Conservation (phyloP, 1,139 yeast genomes). For the Trichomonascaceae sp. region DNA sequence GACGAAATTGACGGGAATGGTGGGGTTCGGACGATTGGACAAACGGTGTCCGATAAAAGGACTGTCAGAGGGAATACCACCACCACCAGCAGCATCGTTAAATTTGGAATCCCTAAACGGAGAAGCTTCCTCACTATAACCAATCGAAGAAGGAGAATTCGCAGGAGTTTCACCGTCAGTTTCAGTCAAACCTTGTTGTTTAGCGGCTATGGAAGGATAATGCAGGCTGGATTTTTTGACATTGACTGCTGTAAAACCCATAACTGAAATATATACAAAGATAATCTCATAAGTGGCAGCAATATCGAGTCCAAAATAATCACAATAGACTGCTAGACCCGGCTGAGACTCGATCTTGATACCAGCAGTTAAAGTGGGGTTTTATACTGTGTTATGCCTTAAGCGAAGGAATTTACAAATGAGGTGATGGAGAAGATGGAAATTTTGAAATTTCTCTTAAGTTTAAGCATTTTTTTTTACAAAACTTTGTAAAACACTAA, state of each 20-base stretch:
- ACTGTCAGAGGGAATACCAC: not conserved
- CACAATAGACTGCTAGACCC: not conserved
- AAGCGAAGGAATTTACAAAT: not conserved
- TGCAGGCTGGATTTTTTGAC: constrained; percentile 11
- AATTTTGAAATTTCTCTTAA: not conserved
- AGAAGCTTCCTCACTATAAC: not conserved
- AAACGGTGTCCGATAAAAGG: not conserved
- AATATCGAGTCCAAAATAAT: not conserved
- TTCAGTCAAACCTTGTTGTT: not conserved
- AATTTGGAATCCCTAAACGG: not conserved
- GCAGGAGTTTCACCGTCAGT: not conserved
- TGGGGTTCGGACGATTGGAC: not conserved
- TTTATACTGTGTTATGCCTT: not conserved
- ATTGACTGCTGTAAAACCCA: constrained; percentile 21
- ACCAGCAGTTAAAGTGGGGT: not conserved
- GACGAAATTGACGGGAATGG: constrained; percentile 8
- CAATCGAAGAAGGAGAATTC: not conserved
- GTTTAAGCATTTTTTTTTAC: not conserved
- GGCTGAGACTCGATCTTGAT: not conserved
- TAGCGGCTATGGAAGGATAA: not conserved
- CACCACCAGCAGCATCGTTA: not conserved
- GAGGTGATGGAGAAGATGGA: not conserved
- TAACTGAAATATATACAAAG: not conserved
- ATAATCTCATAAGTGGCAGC: not conserved
- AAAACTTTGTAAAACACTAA: not conserved